Evolutionary conservation across 2,329 filamentous ascomycete species (phyloP).

Genomic region (Pestalotiopsis sp.): DNA sequence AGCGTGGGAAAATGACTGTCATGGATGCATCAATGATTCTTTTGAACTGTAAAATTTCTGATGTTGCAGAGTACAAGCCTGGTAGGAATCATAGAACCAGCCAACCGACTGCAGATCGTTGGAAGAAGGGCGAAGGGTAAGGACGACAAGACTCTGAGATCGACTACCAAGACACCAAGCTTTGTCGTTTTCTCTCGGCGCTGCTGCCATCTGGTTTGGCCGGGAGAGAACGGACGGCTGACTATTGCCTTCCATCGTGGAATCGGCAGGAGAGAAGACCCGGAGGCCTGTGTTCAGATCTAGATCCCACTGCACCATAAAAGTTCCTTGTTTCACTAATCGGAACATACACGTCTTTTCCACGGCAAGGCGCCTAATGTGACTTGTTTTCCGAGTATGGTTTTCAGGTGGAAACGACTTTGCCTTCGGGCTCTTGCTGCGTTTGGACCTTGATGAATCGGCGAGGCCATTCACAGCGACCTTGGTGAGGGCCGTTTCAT

Average conservation of each 20-base stretch:
- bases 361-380: not conserved
- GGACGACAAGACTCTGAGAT: not conserved
- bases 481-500: not conserved
- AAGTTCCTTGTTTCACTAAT: not conserved
- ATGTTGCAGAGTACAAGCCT: too few species aligned
- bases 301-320: not conserved
- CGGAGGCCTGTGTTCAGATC: not conserved
- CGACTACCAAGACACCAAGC: constrained; percentile 3
- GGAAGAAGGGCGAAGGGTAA: not conserved
- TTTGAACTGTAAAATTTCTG: too few species aligned
- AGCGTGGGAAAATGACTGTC: too few species aligned
- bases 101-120: not conserved
- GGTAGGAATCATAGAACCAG: too few species aligned
- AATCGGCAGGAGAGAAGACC: not conserved
- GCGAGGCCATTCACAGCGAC: not conserved
- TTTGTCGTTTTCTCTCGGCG: not conserved
- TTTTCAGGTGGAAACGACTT: not conserved
- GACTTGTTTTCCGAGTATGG: not conserved
- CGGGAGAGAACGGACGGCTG: not conserved
- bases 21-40: too few species aligned
- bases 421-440: not conserved
- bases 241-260: not conserved
- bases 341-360: not conserved
- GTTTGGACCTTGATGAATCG: not conserved
- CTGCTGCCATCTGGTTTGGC: not conserved